Conservation (phyloP, 2,329 filamentous ascomycete genomes). For the Raffaelea deltoideospora region DNA sequence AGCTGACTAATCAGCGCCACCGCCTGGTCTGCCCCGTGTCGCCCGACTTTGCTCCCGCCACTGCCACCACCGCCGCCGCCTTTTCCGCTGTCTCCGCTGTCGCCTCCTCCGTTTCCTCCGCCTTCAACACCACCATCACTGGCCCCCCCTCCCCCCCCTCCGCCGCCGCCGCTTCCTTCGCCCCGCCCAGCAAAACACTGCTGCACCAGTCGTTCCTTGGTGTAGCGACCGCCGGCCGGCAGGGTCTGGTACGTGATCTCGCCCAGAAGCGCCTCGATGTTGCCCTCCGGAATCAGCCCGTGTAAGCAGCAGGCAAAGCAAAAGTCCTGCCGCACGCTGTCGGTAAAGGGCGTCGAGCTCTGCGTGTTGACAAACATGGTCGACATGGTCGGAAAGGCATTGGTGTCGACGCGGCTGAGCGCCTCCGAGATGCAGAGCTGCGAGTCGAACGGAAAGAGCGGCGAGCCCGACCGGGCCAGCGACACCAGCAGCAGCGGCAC, state of each 20-base stretch:
- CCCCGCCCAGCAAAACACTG: conserved; percentile 41
- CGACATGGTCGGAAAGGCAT: conserved; percentile 49
- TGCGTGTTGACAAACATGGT: conserved; percentile 44
- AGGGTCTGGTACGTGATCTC: conserved; percentile 71
- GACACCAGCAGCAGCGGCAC: conserved; percentile 38
- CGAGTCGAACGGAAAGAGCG: conserved; percentile 56
- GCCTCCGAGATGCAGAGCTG: conserved; percentile 59
- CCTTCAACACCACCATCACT: too few relatives aligned
- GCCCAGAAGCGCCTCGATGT: conserved; percentile 66
- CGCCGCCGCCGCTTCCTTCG: conserved; percentile 32
- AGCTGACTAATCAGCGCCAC: conserved; percentile 59
- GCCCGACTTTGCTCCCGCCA: too few relatives aligned
- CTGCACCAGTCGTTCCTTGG: conserved; percentile 62
- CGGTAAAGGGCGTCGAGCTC: conserved; percentile 40
- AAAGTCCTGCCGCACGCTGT: conserved; percentile 55
- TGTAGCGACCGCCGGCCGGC: conserved; percentile 57
- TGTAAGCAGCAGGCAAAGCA: conserved; percentile 84
- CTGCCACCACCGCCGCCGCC: too few relatives aligned
- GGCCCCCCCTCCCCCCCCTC: too few relatives aligned
- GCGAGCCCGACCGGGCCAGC: conserved; percentile 31
- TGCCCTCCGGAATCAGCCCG: conserved; percentile 62
- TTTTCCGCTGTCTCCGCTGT: too few relatives aligned
- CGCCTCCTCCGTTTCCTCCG: too few relatives aligned
- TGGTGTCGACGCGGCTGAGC: conserved; percentile 67
- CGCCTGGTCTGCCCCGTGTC: conserved; percentile 54